These are phyloP conservation scores for Leptographium wingfieldii DNA, from an alignment of 2,329 filamentous ascomycete species.

Conservation along the genomic window DNA sequence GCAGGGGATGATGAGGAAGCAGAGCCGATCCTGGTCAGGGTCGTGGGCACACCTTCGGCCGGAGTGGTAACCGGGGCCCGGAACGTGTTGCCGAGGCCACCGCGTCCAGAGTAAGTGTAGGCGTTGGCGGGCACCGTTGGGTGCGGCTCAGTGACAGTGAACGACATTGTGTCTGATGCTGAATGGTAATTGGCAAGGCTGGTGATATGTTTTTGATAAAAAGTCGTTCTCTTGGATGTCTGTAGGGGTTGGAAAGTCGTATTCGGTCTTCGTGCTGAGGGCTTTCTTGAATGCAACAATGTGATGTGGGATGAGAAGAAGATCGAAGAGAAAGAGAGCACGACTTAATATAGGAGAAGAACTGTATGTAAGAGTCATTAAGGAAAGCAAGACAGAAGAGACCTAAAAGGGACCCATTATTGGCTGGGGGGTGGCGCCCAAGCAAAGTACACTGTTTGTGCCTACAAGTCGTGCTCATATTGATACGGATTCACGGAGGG, in stretches of 20 bases:
- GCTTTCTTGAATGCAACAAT: background rate
- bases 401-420: background rate
- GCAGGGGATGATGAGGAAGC: slow-evolving; percentile 30
- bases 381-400: background rate
- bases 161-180: slow-evolving; percentile 23
- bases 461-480: background rate
- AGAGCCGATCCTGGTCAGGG: slow-evolving; percentile 25
- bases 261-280: background rate
- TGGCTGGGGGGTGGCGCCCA: slow-evolving; percentile 4
- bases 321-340: background rate
- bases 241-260: background rate
- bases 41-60: slow-evolving; percentile 36
- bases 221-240: background rate
- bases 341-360: slow-evolving; percentile 5
- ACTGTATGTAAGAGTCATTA: background rate
- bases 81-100: slow-evolving; percentile 44
- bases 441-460: background rate
- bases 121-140: slow-evolving; percentile 32
- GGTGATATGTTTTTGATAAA: background rate
- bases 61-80: slow-evolving; percentile 30
- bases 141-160: slow-evolving; percentile 36
- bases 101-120: slow-evolving; percentile 41
- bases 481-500: slow-evolving; percentile 3
- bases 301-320: background rate
- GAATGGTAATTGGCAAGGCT: background rate